Conservation (phyloP, 2,329 filamentous ascomycete genomes). For the Zymoseptoria passerinii region DNA sequence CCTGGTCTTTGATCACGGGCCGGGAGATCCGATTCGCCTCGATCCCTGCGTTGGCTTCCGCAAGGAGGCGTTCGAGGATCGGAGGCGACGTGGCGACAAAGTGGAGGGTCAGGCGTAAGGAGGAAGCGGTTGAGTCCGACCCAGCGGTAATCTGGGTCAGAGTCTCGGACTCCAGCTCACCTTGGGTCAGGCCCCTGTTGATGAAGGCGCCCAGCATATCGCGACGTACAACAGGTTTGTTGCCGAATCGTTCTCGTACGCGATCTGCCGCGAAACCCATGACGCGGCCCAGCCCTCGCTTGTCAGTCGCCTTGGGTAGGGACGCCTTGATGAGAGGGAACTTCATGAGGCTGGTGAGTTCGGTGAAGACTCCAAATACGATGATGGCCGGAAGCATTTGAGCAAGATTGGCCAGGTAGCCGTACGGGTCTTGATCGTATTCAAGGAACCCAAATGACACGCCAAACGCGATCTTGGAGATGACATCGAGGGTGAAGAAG, state of each 20-base stretch:
- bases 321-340: constrained; percentile 36
- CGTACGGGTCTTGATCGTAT: constrained; percentile 42
- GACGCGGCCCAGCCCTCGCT: constrained; percentile 32
- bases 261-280: constrained; percentile 40
- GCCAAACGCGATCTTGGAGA: constrained; percentile 35
- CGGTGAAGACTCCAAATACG: constrained; percentile 37
- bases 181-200: constrained; percentile 36
- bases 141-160: constrained; percentile 46
- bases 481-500: constrained; percentile 37
- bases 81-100: constrained; percentile 45
- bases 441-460: constrained; percentile 44
- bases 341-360: constrained; percentile 35
- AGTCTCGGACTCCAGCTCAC: constrained; percentile 38
- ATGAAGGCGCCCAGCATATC: constrained; percentile 51
- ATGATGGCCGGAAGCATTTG: constrained; percentile 39
- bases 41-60: constrained; percentile 39
- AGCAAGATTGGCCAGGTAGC: constrained; percentile 41
- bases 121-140: constrained; percentile 50
- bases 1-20: constrained; percentile 43
- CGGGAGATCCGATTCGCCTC: constrained; percentile 31
- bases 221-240: constrained; percentile 35
- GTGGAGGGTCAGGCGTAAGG: constrained; percentile 46
- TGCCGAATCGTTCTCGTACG: constrained; percentile 40
- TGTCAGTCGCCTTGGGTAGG: constrained; percentile 42
- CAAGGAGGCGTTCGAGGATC: constrained; percentile 39